Base-by-base conservation (phyloP, 192 early-diverging fungal species). In the Funneliformis geosporum region DNA sequence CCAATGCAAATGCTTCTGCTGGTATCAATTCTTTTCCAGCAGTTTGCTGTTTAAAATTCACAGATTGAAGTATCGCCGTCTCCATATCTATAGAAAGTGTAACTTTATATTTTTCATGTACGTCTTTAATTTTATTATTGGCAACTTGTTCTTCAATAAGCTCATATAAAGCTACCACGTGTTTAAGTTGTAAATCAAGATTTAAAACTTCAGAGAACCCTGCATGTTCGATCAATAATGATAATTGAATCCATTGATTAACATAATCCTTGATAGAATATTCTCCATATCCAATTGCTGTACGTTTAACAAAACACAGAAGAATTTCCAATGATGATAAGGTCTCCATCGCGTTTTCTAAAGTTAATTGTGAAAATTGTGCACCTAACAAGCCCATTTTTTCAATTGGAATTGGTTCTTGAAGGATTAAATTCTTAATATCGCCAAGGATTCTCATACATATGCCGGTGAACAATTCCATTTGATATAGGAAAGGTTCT, bases 291-390 rank as follows among this genome's bases (percentile, higher is more conserved):
- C n/a, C 28, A n/a, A 40, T 11, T 8, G 10, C 50, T 27, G 70
- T 79, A 39, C 68, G 28, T 55, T 79, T 72, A 25, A 79, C 50
- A 75, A 60, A 79, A 61, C 78, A 79, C 6, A 79, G 16, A 11
- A 79, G 62, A 40, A 79, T 60, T 25, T 79, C 78, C 10, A 79
- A 46, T 23, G 47, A 47, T 33, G 78, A 65, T 18, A 79, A 42
- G 23, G 59, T 55, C 21, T 55, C 50, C 18, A 16, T 0, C 0
- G 50, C 18, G 18, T 55, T 55, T 1, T 33, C 33, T 0, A 38
- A 5, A 14, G 23, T 25, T 18, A 23, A 12, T 39, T 43, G 5
- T 10, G 14, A 16, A 50, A 50, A 25, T 33, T 33, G 33, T 33
- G 33, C 42, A 9, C 12, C 21, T 25, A 78, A 21, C 2, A 69